A percentile compares a stretch with the other conserved stretches of the same genome.
Evolutionary conservation across 352 stramenopile species (phyloP).

Genomic region (Globisporangium middletonii): DNA sequence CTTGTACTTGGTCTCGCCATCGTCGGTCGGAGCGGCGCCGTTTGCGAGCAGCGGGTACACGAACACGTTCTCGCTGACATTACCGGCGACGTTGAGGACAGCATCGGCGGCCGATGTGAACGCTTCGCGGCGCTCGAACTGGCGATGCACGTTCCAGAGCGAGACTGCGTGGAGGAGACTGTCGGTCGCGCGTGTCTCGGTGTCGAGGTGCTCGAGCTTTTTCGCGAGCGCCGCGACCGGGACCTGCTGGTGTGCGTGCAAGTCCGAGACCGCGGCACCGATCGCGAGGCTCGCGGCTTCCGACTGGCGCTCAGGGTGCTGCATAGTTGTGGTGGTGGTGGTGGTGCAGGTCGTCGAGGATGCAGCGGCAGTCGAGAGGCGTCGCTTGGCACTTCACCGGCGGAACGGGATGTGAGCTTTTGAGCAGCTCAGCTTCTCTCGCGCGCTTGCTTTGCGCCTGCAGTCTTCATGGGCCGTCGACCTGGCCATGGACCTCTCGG

Average conservation of each 20-base stretch:
- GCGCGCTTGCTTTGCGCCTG: too few species aligned
- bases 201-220: conserved; percentile 3
- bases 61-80: conserved; percentile 61
- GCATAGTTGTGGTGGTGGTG: conserved; percentile 8
- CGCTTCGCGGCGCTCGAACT: conserved; percentile 31
- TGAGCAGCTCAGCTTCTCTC: not conserved
- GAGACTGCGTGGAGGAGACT: conserved; percentile 6
- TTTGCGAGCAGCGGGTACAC: conserved; percentile 45
- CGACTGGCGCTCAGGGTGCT: conserved; percentile 23
- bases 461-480: too few species aligned
- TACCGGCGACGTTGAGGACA: conserved; percentile 48
- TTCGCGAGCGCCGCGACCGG: conserved; percentile 1
- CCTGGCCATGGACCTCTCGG: too few species aligned
- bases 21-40: conserved; percentile 1
- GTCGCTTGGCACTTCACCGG: conserved; percentile 6
- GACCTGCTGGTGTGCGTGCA: conserved; percentile 11
- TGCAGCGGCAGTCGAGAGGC: conserved; percentile 1
- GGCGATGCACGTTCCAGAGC: conserved; percentile 26
- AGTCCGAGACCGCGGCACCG: conserved; percentile 5
- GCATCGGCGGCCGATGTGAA: conserved; percentile 55
- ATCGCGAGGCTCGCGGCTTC: conserved; percentile 20
- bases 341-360: not conserved
- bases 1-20: conserved; percentile 10
- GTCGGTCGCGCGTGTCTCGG: not conserved
- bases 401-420: conserved; percentile 9